Conservation (phyloP, 2,329 filamentous ascomycete genomes). For the Claviceps paspali region DNA sequence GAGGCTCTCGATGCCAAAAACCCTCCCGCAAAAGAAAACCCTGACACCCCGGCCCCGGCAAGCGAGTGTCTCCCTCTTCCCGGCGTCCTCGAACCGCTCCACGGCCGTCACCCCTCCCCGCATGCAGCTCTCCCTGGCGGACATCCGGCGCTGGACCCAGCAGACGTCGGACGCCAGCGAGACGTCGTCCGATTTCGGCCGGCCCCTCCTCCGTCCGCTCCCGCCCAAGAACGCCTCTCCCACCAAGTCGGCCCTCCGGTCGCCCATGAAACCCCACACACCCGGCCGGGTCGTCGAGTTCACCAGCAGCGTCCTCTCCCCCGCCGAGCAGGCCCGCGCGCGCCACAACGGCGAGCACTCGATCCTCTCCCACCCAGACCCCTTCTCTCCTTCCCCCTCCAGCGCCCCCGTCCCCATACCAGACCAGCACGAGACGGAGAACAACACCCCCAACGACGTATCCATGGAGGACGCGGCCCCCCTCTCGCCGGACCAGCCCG, state of each 20-base stretch:
- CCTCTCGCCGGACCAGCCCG: neutral
- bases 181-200: constrained; percentile 18
- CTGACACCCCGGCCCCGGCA: constrained; percentile 29
- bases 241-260: constrained; percentile 40
- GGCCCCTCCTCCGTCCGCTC: constrained; percentile 29
- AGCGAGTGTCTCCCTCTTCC: constrained; percentile 23
- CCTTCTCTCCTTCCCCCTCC: neutral
- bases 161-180: constrained; percentile 23
- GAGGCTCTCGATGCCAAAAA: constrained; percentile 15
- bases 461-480: constrained; percentile 16
- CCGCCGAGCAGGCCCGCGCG: constrained; percentile 23
- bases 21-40: constrained; percentile 31
- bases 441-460: constrained; percentile 12
- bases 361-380: constrained; percentile 10
- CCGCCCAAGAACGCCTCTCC: constrained; percentile 39
- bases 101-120: constrained; percentile 21
- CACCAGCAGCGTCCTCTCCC: constrained; percentile 33
- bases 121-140: constrained; percentile 26
- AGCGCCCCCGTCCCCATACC: neutral
- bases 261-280: constrained; percentile 40
- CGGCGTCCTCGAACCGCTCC: constrained; percentile 14
- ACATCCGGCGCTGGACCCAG: constrained; percentile 27
- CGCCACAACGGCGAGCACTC: constrained; percentile 15
- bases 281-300: constrained; percentile 45
- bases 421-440: constrained; percentile 18